Conservation (phyloP, 2,329 filamentous ascomycete species). For the Fonsecaea pedrosoi region DNA sequence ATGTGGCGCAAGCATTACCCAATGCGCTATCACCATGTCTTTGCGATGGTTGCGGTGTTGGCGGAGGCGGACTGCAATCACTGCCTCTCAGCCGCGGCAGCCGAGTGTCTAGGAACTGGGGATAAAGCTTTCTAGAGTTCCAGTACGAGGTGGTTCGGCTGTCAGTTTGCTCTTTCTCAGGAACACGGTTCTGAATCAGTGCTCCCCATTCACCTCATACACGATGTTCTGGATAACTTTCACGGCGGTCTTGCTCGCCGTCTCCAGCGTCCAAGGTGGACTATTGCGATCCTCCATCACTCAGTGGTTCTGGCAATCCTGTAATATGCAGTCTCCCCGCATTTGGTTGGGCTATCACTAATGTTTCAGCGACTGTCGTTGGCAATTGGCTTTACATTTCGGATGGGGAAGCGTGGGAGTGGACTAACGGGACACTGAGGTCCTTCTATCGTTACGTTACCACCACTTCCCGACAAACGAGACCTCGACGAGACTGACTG, state of each 20-base stretch:
- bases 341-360: neutral
- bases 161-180: neutral
- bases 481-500: neutral
- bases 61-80: neutral
- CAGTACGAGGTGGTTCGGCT: neutral
- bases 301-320: slow-evolving; percentile 4
- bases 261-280: slow-evolving; percentile 2
- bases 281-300: neutral
- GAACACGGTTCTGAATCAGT: neutral
- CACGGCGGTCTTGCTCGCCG: neutral
- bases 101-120: neutral
- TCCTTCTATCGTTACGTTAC: slow-evolving; percentile 2
- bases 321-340: neutral
- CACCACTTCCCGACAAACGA: neutral
- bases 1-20: neutral
- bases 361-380: neutral
- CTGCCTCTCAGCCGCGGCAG: neutral
- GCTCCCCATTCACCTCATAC: neutral
- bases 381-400: slow-evolving; percentile 3
- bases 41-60: neutral
- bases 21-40: neutral
- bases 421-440: neutral
- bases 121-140: neutral
- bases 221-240: neutral
- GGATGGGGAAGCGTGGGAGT: slow-evolving; percentile 2